These are phyloP conservation scores for Solanum bulbocastanum DNA, from an alignment of 257 asterid species.

Conservation along the genomic window DNA sequence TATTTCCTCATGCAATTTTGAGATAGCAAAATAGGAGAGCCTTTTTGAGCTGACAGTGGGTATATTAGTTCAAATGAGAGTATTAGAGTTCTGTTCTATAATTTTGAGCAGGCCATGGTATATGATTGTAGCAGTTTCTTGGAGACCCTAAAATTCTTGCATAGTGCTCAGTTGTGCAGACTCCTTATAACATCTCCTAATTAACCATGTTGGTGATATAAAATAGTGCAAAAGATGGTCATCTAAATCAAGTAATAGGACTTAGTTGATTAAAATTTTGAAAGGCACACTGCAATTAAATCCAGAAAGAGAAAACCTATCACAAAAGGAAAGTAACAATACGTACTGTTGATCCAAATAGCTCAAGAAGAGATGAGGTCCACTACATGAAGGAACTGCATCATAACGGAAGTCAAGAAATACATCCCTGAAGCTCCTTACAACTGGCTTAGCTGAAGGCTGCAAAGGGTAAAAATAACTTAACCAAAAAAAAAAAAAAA, in stretches of 20 bases:
- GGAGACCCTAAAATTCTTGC: background rate
- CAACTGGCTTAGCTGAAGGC: constrained; percentile 55
- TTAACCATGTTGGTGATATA: background rate
- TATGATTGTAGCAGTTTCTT: background rate
- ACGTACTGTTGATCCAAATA: constrained; percentile 64
- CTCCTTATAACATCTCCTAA: background rate
- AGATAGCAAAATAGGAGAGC: background rate
- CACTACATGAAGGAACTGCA: constrained; percentile 41
- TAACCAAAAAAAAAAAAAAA: background rate
- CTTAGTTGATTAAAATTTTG: background rate
- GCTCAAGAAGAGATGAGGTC: constrained; percentile 69
- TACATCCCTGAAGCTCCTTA: constrained; percentile 41
- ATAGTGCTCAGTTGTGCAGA: background rate
- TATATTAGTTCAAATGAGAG: background rate
- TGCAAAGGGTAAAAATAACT: constrained; percentile 22
- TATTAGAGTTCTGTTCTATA: background rate
- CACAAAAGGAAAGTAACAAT: background rate
- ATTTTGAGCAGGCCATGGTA: background rate
- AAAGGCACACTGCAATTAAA: background rate
- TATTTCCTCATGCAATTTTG: background rate
- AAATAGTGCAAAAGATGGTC: background rate
- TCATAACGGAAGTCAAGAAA: constrained; percentile 54
- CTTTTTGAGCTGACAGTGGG: background rate
- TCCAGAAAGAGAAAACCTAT: background rate
- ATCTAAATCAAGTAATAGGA: background rate